Evolutionary conservation across 2,329 filamentous ascomycete genomes (phyloP), one percentile per base, ranked within the genome.

Genomic region (Clarireedia homoeocarpa): DNA sequence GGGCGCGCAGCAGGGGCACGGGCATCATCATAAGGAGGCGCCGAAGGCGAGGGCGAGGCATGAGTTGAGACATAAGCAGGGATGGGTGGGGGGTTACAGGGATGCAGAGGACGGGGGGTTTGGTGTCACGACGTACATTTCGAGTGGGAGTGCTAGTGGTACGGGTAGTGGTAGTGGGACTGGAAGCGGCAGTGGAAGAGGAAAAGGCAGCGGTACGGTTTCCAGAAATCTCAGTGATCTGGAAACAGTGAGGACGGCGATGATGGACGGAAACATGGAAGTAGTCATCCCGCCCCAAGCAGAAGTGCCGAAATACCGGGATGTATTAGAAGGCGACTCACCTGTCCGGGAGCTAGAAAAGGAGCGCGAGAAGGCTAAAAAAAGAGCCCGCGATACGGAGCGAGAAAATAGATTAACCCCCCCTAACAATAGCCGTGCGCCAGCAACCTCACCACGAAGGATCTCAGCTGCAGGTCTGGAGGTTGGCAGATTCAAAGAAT

Each of bases 231-330:
- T 5, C 6, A 39, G 14, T 20, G 39, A 55, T 6, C 6, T 50
- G 23, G 20, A 51, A 26, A 24, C 30, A 12, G 36, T 55, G 38
- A 17, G 53, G 12, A 15, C 4, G 5, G 53, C 46, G 3, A 55
- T 55, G 14, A 34, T 34, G 45, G 26, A 51, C 1, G 53, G 53
- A 2, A 51, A 45, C 17, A 26, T 55, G 17, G 53, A 55, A 20
- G 30, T n/a, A 23, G 53, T 55, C 3, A 38, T 55, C 2, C 46
- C 47, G 15, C 53, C 53, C 1, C 42, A 27, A n/a, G 15, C 20
- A 12, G 12, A 26, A 17, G 15, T 44, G 2, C 53, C 47, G 5
- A 54, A 54, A 23, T 36, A 54, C 17, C n/a, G 15, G 2, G 51
- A 54, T n/a, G 7, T 54, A 10, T 6, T 42, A 17, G 51, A 17